These are phyloP conservation scores for Eucalyptus tenuipes DNA, from an alignment of 345 rosid genomes.

Conservation along the genomic window DNA sequence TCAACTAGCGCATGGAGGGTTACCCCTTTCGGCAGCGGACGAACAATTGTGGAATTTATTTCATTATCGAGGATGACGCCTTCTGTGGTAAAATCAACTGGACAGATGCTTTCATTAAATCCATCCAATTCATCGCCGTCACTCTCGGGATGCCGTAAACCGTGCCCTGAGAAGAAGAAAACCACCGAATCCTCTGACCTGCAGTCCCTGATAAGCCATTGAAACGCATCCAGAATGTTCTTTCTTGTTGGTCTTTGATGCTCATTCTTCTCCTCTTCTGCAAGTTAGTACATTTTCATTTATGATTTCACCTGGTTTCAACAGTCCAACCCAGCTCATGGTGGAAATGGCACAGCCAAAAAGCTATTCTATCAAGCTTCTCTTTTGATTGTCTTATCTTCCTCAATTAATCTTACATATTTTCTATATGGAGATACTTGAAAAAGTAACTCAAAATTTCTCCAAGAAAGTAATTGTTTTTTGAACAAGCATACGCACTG, in stretches of 20 bases:
- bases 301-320: not conserved
- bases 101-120: conserved; percentile 47
- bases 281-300: not conserved
- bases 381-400: not conserved
- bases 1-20: conserved; percentile 55
- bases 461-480: not conserved
- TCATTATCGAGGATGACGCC: conserved; percentile 44
- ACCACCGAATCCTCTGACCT: conserved; percentile 27
- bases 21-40: conserved; percentile 29
- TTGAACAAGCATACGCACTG: not conserved
- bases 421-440: not conserved
- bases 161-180: conserved; percentile 62
- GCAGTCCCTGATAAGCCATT: conserved; percentile 41
- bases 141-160: conserved; percentile 26
- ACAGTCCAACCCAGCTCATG: not conserved
- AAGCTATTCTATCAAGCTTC: not conserved
- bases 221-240: conserved; percentile 26
- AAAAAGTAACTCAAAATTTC: not conserved
- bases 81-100: conserved; percentile 24
- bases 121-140: conserved; percentile 43
- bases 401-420: not conserved
- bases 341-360: not conserved
- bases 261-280: conserved; percentile 20
- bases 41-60: conserved; percentile 29
- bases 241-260: conserved; percentile 21